Base-by-base conservation (phyloP, 208 protist genomes). In the Acanthamoeba polyphaga region DNA sequence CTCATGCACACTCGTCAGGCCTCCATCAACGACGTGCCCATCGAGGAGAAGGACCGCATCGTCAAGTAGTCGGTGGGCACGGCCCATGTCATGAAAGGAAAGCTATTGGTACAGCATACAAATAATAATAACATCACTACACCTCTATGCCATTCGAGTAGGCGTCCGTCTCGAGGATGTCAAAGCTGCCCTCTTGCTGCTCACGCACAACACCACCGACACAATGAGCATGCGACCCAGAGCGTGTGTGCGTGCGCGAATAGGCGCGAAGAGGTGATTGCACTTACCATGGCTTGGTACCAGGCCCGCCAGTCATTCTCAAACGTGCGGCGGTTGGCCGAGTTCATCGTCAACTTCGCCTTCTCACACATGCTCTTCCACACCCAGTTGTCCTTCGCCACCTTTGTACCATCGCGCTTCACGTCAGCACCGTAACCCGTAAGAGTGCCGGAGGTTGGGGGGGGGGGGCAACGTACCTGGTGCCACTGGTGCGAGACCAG, bases 21-120 rank as follows among this genome's bases (percentile, higher is more conserved):
- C 0, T 95, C 70, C 34, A 97, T 97, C 49, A 97, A 97, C 85
- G 97, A 97, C 78, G 27, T 96, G 9, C 38, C 24, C 43, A 97
- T 97, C 22, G 58, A 49, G 19, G 92, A 97, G 55, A 38, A 13
- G 19, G 74, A 97, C 4, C 70, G 96, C 17, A 62, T 82, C 13
- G 95, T 95, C 58, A 34, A 95, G 51, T 96, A 85, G 78, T 76
- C 94, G 6, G 43, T 1, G 2, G 3, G 43, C 43, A 4, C 43
- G 43, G 43, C 0, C 43, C 43, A 49, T 49, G 43, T 49, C 43
- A n/a, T n/a, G n/a, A 8, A 49, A 49, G 6, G 43, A 49, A 49
- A 49, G 43, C 43, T 49, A 3, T 38, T 38, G 15, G 8, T 58
- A 58, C 9, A 55, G 4, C 4, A 55, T 55, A 13, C 4, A 55